phyloP scores from a whole-genome alignment of 2,329 filamentous ascomycete genomes.

The Cladophialophora yegresii region DNA sequence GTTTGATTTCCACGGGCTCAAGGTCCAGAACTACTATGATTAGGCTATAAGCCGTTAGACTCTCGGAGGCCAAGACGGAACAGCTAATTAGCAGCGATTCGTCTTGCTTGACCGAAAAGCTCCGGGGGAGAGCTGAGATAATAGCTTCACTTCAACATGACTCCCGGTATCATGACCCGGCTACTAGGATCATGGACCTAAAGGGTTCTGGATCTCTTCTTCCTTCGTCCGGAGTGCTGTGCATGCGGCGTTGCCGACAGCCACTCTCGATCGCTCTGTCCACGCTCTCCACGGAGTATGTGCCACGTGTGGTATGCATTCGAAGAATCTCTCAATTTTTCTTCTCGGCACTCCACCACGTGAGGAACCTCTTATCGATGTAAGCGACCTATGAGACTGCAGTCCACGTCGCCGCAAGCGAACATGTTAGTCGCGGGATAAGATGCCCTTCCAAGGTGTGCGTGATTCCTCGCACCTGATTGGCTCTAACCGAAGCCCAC shows the following conservation, averaged over 20 bases:
- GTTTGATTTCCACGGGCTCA: conserved; percentile 49
- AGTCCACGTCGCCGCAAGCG: conserved; percentile 6
- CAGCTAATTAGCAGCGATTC: not conserved
- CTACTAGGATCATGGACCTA: not conserved
- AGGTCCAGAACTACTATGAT: conserved; percentile 44
- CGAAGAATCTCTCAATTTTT: not conserved
- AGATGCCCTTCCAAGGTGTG: conserved; percentile 2
- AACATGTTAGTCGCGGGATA: conserved; percentile 9
- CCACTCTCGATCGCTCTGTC: not conserved
- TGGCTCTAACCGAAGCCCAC: conserved; percentile 3
- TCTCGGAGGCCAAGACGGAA: not conserved
- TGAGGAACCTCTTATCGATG: conserved; percentile 7
- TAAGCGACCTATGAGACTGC: not conserved
- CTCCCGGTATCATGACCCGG: not conserved
- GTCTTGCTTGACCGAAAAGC: not conserved
- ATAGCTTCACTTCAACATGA: not conserved
- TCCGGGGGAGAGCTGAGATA: not conserved
- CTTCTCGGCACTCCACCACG: not conserved
- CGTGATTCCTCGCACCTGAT: not conserved
- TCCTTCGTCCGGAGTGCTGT: not conserved
- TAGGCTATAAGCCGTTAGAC: not conserved
- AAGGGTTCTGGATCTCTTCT: not conserved
- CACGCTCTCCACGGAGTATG: not conserved
- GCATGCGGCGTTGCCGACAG: not conserved
- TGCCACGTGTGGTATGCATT: conserved; percentile 17